phyloP scores from a whole-genome alignment of 192 early-diverging fungal genomes.

The Linderina pennispora region DNA sequence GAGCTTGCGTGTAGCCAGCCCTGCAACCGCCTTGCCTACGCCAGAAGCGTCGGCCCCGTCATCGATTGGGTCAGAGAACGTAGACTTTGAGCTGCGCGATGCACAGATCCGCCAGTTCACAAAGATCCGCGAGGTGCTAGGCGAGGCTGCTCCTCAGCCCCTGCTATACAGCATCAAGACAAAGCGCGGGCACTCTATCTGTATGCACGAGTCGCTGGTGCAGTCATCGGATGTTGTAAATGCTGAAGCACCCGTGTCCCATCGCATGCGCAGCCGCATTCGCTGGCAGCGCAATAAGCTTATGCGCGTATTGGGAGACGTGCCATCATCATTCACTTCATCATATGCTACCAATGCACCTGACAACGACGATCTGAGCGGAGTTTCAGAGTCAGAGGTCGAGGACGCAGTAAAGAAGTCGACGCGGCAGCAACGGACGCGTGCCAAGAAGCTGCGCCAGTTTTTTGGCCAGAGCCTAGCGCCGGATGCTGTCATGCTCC shows the following conservation, averaged over 20 bases:
- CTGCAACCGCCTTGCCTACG: too few species aligned
- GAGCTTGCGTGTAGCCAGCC: too few species aligned
- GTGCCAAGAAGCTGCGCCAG: slow-evolving; percentile 13
- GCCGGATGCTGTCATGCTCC: slow-evolving; percentile 17
- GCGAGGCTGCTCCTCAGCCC: slow-evolving; percentile 18
- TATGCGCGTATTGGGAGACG: slow-evolving; percentile 23
- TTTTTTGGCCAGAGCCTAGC: slow-evolving; percentile 38
- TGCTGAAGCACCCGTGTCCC: too few species aligned
- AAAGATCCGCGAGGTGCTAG: slow-evolving; percentile 31
- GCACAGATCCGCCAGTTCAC: slow-evolving; percentile 19
- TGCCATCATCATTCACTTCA: slow-evolving; percentile 12
- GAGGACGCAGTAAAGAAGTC: neutral
- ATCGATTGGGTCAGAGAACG: neutral
- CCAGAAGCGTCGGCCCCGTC: neutral
- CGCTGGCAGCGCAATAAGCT: slow-evolving; percentile 37
- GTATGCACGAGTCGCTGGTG: slow-evolving; percentile 6
- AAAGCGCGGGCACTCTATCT: too few species aligned
- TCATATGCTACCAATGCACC: slow-evolving; percentile 6
- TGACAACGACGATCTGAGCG: neutral
- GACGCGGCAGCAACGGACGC: slow-evolving; percentile 7
- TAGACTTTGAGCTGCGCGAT: slow-evolving; percentile 1
- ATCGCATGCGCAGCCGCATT: slow-evolving; percentile 16
- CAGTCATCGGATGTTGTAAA: too few species aligned
- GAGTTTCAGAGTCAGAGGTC: neutral
- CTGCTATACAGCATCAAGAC: neutral